phyloP scores from a whole-genome alignment of 2,329 filamentous ascomycete genomes.

The Chaetomium strumarium region DNA sequence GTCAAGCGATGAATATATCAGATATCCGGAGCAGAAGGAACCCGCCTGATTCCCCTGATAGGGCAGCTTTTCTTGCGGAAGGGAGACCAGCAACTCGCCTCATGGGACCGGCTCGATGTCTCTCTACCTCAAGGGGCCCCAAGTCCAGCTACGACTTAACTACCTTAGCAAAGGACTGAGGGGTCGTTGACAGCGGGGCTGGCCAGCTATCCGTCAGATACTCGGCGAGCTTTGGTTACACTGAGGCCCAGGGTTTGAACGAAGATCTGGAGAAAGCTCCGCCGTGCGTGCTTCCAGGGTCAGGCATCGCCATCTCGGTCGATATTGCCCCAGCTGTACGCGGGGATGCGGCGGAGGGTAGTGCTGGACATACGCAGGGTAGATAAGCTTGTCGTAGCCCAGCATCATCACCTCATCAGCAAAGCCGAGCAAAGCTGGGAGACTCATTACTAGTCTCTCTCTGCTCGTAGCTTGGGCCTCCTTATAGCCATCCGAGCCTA shows the following conservation, averaged over 20 bases:
- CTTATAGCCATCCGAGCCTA: too few relatives aligned
- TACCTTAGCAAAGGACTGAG: too few relatives aligned
- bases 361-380: background rate
- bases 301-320: slow-evolving; percentile 9
- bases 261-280: background rate
- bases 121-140: too few relatives aligned
- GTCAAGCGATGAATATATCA: background rate
- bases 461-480: too few relatives aligned
- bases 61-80: background rate
- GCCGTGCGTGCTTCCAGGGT: slow-evolving; percentile 4
- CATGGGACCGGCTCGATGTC: too few relatives aligned
- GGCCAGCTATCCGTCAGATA: too few relatives aligned
- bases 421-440: background rate
- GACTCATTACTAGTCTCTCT: background rate
- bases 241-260: too few relatives aligned
- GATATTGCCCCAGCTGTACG: slow-evolving; percentile 5
- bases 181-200: too few relatives aligned
- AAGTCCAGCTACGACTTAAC: too few relatives aligned
- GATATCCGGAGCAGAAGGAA: background rate
- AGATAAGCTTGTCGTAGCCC: slow-evolving; percentile 15
- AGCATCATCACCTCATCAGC: background rate
- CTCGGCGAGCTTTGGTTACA: too few relatives aligned
- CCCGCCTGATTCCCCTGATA: background rate
- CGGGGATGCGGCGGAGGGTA: background rate
- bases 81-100: background rate